phyloP scores from a whole-genome alignment of 2,329 filamentous ascomycete genomes.

The Fusarium multiceps region DNA sequence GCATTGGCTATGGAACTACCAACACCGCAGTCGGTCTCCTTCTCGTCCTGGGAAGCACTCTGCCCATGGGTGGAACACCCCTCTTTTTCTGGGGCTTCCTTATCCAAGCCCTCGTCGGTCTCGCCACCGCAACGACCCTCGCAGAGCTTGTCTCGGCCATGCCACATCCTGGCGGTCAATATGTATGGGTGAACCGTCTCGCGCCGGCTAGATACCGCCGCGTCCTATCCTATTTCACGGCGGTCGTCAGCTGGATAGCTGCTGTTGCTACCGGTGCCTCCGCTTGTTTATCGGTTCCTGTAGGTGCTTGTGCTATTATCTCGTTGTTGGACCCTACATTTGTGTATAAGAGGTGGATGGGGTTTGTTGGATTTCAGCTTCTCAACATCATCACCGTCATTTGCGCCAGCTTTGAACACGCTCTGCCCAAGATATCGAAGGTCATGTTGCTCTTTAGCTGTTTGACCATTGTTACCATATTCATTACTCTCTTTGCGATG shows the following conservation, averaged over 20 bases:
- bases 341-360: conserved; percentile 10
- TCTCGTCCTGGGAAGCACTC: conserved; percentile 7
- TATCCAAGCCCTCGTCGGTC: background rate
- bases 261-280: conserved; percentile 7
- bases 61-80: conserved; percentile 9
- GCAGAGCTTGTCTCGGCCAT: conserved; percentile 4
- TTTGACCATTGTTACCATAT: background rate
- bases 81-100: conserved; percentile 14
- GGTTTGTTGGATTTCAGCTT: conserved; percentile 3
- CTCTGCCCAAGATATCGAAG: background rate
- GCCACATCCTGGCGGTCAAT: conserved; percentile 10
- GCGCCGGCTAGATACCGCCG: background rate
- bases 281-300: background rate
- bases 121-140: conserved; percentile 3
- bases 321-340: background rate
- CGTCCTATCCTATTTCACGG: background rate
- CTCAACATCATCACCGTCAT: conserved; percentile 3
- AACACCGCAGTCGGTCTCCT: conserved; percentile 10
- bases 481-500: conserved; percentile 3
- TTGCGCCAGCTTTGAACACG: conserved; percentile 4
- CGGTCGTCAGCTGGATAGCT: background rate
- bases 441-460: conserved; percentile 5
- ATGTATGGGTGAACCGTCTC: conserved; percentile 3
- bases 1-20: conserved; percentile 15
- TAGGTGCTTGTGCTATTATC: background rate